These are phyloP conservation scores for Leccinum olivaceopallidum DNA, from an alignment of 768 basidiomycete genomes.

Conservation along the genomic window DNA sequence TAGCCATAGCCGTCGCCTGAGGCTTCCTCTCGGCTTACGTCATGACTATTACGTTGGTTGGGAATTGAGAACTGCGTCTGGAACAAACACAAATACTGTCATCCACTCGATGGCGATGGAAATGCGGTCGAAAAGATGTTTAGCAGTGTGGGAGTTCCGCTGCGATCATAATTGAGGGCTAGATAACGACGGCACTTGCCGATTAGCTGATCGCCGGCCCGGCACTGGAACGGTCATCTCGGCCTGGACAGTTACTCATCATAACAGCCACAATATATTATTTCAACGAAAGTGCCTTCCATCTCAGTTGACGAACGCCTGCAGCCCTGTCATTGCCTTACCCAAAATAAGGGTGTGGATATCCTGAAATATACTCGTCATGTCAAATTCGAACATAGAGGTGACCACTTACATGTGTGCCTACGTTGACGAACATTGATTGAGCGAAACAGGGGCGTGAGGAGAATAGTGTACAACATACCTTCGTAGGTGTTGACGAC, in stretches of 20 bases:
- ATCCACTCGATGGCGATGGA: not conserved
- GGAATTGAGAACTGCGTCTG: not conserved
- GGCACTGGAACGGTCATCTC: not conserved
- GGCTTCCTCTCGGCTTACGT: not conserved
- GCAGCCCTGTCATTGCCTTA: slow-evolving; percentile 87
- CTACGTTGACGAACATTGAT: slow-evolving; percentile 30
- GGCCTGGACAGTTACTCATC: not conserved
- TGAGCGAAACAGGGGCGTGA: slow-evolving; percentile 2
- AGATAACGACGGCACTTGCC: not conserved
- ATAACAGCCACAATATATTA: not conserved
- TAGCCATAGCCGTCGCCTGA: too few species aligned
- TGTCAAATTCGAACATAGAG: not conserved
- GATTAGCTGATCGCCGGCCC: not conserved
- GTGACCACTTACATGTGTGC: slow-evolving; percentile 53
- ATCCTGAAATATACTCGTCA: slow-evolving; percentile 49
- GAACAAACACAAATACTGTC: not conserved
- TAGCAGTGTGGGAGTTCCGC: not conserved
- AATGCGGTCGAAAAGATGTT: not conserved
- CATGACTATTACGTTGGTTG: not conserved
- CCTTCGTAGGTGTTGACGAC: slow-evolving; percentile 98
- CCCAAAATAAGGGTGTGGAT: slow-evolving; percentile 92
- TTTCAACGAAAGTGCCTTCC: not conserved
- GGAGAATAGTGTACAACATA: slow-evolving; percentile 25
- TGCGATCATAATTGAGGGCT: not conserved
- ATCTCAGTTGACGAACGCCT: slow-evolving; percentile 71